Conservation (phyloP, 2,329 filamentous ascomycete genomes). For the Zymoseptoria crescenta region DNA sequence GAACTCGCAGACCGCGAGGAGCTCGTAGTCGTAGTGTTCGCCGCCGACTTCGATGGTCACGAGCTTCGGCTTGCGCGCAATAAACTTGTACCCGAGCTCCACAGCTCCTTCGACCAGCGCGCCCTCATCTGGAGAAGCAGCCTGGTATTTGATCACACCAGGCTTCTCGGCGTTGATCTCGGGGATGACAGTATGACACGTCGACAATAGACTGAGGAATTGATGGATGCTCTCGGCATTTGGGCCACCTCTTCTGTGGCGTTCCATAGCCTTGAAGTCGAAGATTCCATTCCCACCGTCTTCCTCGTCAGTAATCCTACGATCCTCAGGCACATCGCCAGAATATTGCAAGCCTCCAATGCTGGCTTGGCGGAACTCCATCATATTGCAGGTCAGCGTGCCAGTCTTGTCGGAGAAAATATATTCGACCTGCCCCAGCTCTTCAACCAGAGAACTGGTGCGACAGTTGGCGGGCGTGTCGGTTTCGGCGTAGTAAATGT, state of each 20-base stretch:
- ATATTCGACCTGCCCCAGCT: slow-evolving; percentile 95
- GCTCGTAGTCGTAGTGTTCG: slow-evolving; percentile 70
- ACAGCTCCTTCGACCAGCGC: slow-evolving; percentile 92
- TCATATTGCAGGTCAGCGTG: slow-evolving; percentile 94
- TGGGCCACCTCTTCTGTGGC: slow-evolving; percentile 50
- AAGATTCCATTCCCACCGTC: slow-evolving; percentile 71
- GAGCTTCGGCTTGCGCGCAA: slow-evolving; percentile 77
- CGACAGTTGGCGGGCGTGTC: slow-evolving; percentile 94
- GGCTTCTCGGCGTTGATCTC: slow-evolving; percentile 72
- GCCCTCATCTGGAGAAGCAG: slow-evolving; percentile 92
- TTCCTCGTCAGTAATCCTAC: slow-evolving; percentile 64
- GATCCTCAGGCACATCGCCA: slow-evolving; percentile 84
- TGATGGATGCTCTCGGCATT: slow-evolving; percentile 64
- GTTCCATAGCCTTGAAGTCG: slow-evolving; percentile 67
- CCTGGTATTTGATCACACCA: slow-evolving; percentile 90
- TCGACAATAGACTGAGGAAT: slow-evolving; percentile 78
- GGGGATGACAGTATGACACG: slow-evolving; percentile 95
- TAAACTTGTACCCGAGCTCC: slow-evolving; percentile 77
- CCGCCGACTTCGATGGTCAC: slow-evolving; percentile 77
- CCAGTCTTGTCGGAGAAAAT: slow-evolving; percentile 98
- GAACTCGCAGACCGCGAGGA: slow-evolving; percentile 96
- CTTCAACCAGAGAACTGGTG: slow-evolving; percentile 93
- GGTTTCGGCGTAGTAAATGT: slow-evolving; percentile 94
- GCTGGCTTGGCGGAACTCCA: slow-evolving; percentile 95
- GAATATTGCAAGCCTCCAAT: slow-evolving; percentile 93